Evolutionary conservation across 768 basidiomycete species (phyloP), one percentile per base, ranked within the genome.

Genomic region (Lyophyllum decastes): DNA sequence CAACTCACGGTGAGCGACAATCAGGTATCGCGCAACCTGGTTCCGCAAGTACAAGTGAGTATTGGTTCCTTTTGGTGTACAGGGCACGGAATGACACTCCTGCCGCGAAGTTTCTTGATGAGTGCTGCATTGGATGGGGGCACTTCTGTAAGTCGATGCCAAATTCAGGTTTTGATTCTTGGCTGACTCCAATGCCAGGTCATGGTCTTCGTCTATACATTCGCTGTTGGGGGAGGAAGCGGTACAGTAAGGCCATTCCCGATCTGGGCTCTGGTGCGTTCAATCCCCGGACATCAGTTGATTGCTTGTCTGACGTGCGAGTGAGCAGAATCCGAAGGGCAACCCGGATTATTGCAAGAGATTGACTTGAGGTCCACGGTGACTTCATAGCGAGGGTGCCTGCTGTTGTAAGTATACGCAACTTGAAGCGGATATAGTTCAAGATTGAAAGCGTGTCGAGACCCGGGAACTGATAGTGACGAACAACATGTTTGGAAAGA

Each of bases 61-160:
- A 5, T 17, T 24, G 9, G 2, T 33, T 14, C n/a, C 4, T 16
- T n/a, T 60, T 26, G 9, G 49, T 21, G 16, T 16, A 16, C 2
- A 26, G 19, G 22, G 40, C 27, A 33, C 14, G 34, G 24, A 21
- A 10, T 38, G 35, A 38, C 35, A n/a, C 30, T 33, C 30, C 17
- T 7, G 41, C 21, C 4, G 8, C 12, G 24, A 5, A 68, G 67
- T 68, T 82, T 80, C 75, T 59, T 82, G 57, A 61, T 81, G 58
- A 76, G 75, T 24, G 83, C 83, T 17, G 82, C 78, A 33, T 70
- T 83, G 26, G 81, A 83, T 61, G 82, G 81, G 17, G 82, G 83
- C 50, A 81, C 80, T 2, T 77, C 80, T 51, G 73, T 77, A 59
- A 6, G 51, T 53, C 30, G 47, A n/a, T n/a, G 24, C 25, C 35